Conservation (phyloP, 257 asterid genomes). For the Ophiorrhiza pumila region DNA sequence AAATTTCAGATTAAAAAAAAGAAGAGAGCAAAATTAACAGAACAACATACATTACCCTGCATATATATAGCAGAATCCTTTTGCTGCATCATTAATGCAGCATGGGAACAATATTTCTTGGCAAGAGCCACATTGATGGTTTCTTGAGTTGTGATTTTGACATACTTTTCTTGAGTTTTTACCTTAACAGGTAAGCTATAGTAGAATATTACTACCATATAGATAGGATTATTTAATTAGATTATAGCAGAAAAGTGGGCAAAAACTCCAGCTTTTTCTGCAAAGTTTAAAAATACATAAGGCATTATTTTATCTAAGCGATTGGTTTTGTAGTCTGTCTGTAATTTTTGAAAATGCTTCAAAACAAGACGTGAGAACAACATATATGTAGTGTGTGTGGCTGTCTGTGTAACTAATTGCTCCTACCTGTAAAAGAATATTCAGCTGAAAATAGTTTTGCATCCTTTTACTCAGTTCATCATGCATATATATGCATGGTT, state of each 20-base stretch:
- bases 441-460: not conserved
- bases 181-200: not conserved
- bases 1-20: not conserved
- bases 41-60: not conserved
- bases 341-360: not conserved
- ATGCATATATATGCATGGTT: not conserved
- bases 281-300: constrained; percentile 12
- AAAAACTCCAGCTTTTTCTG: constrained; percentile 19
- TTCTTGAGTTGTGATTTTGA: not conserved
- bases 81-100: not conserved
- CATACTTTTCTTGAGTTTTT: not conserved
- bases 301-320: constrained; percentile 8
- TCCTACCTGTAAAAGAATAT: not conserved
- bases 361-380: not conserved
- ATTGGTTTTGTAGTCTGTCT: constrained; percentile 22
- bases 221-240: constrained; percentile 9
- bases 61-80: not conserved
- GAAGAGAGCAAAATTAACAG: not conserved
- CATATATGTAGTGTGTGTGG: too few species aligned
- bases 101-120: not conserved
- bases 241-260: constrained; percentile 7
- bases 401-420: not conserved
- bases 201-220: constrained; percentile 3
- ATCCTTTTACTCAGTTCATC: not conserved
- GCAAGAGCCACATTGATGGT: constrained; percentile 1